Evolutionary conservation across 1,139 yeast species (phyloP), one percentile per base, ranked within the genome.

Genomic region (Scheffersomyces cryptocercus): DNA sequence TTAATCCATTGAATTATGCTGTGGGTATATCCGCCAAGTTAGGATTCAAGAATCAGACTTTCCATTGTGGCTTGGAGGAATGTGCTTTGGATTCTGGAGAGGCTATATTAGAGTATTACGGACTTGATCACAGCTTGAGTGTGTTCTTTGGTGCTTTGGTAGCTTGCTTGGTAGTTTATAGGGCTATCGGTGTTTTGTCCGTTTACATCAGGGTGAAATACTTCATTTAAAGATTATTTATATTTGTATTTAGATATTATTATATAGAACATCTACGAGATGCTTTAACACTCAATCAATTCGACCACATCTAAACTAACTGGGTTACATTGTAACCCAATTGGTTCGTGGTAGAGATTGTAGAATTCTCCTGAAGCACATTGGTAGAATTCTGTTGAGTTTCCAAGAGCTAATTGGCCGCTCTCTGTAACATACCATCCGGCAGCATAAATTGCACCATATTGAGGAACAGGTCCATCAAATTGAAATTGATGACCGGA

Each of bases 1-100:
- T 85, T 11, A 84, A 82, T 43, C 96, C 96, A 1, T 65, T 85
- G 56, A 85, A 84, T 55, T 88, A 85, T 59, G 85, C 79, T 5
- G 83, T 80, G 34, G 82, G 84, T 44, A 68, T 82, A 1, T 55
- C 79, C 20, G 68, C 79, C 12, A 77, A 80, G 15, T 43, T 56
- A 42, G 56, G 54, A 3, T 58, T 59, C 38, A n/a, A 41, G 16
- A 50, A 44, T 28, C 57, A 55, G 38, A 28, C 29, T 0, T 61
- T 59, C 42, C 36, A 35, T 2, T 59, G 65, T 40, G 47, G 45
- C 2, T 41, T 46, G 3, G 46, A 45, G 4, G 50, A 50, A 2
- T 82, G 88, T 53, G 51, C 67, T 5, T 70, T 79, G 46, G 54
- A 62, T 5, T 73, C 70, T 4, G 88, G 88, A 1, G 62, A 65